These are phyloP conservation scores for Scheffersomyces illinoinensis DNA, from an alignment of 1,139 yeast species.

Conservation along the genomic window DNA sequence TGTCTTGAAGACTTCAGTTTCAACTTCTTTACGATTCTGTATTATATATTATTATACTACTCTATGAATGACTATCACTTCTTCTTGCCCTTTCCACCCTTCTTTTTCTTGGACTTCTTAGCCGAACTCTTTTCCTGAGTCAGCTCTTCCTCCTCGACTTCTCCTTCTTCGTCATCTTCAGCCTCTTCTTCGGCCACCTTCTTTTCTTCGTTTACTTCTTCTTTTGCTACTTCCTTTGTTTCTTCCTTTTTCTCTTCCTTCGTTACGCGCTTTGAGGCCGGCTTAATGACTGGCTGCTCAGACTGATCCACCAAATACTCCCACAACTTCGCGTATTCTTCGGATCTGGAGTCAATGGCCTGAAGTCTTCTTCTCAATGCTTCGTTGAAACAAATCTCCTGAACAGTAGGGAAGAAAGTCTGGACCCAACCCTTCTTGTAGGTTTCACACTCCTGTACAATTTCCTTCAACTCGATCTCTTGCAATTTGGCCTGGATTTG, in stretches of 20 bases:
- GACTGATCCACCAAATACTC: constrained; percentile 29
- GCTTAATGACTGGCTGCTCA: constrained; percentile 8
- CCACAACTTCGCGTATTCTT: constrained; percentile 54
- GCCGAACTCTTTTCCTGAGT: neutral
- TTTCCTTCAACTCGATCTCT: constrained; percentile 76
- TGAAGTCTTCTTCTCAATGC: constrained; percentile 80
- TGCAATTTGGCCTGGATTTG: constrained; percentile 75
- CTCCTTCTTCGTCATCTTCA: neutral
- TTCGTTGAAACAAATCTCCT: constrained; percentile 89
- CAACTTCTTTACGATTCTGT: too few relatives aligned
- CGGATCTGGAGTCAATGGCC: constrained; percentile 60
- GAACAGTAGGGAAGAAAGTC: constrained; percentile 73
- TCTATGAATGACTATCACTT: neutral
- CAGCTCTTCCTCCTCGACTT: constrained; percentile 2
- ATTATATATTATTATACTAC: constrained; percentile 1
- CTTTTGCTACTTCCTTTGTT: neutral
- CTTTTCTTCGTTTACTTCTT: neutral
- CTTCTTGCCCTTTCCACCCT: constrained; percentile 5
- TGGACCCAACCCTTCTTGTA: constrained; percentile 82
- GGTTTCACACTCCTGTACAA: constrained; percentile 74
- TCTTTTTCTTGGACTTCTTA: neutral
- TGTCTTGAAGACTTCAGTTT: too few relatives aligned
- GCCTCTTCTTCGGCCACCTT: constrained; percentile 1
- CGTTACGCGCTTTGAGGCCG: neutral
- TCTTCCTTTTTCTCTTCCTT: constrained; percentile 4